Percentiles rank a stretch among this genome's conserved stretches.
These are phyloP conservation scores for Wallacemonas sp. DNA, from an alignment of 208 protist genomes.

Conservation along the genomic window DNA sequence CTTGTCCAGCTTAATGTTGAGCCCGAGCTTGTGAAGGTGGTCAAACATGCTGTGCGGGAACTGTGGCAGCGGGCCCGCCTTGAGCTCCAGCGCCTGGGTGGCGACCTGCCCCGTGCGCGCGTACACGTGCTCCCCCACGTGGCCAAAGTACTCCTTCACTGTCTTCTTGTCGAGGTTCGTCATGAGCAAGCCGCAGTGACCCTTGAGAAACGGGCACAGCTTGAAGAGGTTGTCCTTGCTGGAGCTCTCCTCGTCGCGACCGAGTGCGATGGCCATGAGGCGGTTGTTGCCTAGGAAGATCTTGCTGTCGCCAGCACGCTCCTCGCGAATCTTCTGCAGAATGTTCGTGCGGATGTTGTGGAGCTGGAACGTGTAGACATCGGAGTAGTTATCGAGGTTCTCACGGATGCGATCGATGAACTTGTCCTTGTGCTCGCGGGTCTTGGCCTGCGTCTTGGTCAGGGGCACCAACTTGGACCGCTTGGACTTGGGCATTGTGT, in stretches of 20 bases:
- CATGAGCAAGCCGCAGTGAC: slow-evolving; percentile 91
- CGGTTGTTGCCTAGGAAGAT: slow-evolving; percentile 96
- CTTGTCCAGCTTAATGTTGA: slow-evolving; percentile 89
- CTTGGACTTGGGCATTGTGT: slow-evolving; percentile 89
- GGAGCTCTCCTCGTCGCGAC: slow-evolving; percentile 76
- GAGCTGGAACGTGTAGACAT: slow-evolving; percentile 84
- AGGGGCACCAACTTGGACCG: slow-evolving; percentile 81
- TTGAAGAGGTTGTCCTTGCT: slow-evolving; percentile 87
- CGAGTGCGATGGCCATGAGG: slow-evolving; percentile 92
- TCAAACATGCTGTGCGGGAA: slow-evolving; percentile 94
- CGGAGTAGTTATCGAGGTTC: slow-evolving; percentile 79
- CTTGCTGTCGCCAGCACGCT: slow-evolving; percentile 76
- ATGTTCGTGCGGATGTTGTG: slow-evolving; percentile 89
- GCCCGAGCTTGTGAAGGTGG: slow-evolving; percentile 88
- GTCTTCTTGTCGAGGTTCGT: slow-evolving; percentile 88
- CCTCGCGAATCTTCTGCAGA: slow-evolving; percentile 90
- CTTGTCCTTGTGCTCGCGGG: slow-evolving; percentile 85
- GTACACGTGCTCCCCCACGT: slow-evolving; percentile 77
- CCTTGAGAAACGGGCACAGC: slow-evolving; percentile 78
- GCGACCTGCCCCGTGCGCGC: slow-evolving; percentile 81
- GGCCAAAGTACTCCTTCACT: slow-evolving; percentile 90
- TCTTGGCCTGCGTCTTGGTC: slow-evolving; percentile 90
- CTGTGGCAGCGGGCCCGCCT: slow-evolving; percentile 73
- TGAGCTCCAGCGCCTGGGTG: slow-evolving; percentile 66
- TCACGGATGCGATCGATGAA: slow-evolving; percentile 90